Conservation (phyloP, 1,139 yeast species). For the Pichia norvegensis region DNA sequence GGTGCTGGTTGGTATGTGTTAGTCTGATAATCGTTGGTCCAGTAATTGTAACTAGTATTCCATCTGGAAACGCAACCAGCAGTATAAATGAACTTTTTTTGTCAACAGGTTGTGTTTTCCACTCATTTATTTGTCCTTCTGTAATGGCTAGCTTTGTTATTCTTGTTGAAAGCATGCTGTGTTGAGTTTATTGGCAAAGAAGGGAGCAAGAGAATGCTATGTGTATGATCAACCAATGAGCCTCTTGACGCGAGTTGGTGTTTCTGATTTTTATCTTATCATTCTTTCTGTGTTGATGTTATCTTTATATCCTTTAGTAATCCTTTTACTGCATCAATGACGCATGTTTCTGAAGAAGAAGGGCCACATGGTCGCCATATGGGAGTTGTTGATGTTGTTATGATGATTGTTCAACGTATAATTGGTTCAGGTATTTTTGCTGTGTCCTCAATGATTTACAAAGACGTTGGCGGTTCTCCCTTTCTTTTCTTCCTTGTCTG, state of each 20-base stretch:
- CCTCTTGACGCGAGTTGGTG: no score
- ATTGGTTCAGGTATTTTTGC: constrained; percentile 77
- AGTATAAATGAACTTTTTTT: background rate
- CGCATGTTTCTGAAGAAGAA: constrained; percentile 34
- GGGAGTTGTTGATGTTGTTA: constrained; percentile 58
- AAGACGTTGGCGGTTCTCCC: constrained; percentile 62
- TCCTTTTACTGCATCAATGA: constrained; percentile 9
- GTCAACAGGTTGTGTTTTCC: background rate
- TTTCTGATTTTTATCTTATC: no score
- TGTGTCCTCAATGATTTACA: constrained; percentile 57
- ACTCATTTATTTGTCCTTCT: background rate
- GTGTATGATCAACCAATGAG: no score
- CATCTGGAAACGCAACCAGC: background rate
- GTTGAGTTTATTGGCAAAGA: no score
- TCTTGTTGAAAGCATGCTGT: background rate
- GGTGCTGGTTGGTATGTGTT: background rate
- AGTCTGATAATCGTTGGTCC: background rate
- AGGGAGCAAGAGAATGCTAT: no score
- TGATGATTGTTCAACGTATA: constrained; percentile 57
- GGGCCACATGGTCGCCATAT: constrained; percentile 71
- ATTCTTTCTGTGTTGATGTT: background rate
- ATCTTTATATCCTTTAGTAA: no score
- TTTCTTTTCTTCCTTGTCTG: constrained; percentile 52
- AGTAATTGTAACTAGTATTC: background rate
- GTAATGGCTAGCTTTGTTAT: background rate